These are phyloP conservation scores for Myxozyma udenii DNA, from an alignment of 805 yeast species.

Conservation along the genomic window DNA sequence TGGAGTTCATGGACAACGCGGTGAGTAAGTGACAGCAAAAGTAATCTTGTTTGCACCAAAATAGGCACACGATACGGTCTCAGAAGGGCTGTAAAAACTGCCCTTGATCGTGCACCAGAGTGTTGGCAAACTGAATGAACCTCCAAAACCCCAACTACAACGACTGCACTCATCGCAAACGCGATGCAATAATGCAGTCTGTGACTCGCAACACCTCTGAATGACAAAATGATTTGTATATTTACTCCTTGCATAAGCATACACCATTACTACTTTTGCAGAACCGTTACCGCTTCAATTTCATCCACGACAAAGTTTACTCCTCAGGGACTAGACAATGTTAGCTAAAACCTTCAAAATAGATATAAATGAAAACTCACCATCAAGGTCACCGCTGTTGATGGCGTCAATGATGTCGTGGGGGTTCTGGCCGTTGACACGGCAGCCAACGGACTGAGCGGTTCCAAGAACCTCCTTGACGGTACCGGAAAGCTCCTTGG, in stretches of 20 bases:
- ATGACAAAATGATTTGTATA: background rate
- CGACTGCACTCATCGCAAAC: too few relatives aligned
- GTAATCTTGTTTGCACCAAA: constrained; percentile 83
- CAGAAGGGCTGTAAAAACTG: background rate
- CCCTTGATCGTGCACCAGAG: constrained; percentile 71
- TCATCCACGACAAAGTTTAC: constrained; percentile 22
- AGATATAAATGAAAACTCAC: constrained; percentile 20
- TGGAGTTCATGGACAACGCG: constrained; percentile 43
- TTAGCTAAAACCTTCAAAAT: background rate
- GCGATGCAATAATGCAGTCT: too few relatives aligned
- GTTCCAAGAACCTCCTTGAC: constrained; percentile 99
- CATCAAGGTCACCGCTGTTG: constrained; percentile 96
- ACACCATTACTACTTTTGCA: background rate
- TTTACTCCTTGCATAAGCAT: constrained; percentile 1
- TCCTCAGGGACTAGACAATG: constrained; percentile 15
- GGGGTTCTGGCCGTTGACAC: constrained; percentile 99
- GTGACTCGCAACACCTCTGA: too few relatives aligned
- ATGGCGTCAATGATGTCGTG: constrained; percentile 98
- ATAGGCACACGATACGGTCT: constrained; percentile 68
- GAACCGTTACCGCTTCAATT: background rate
- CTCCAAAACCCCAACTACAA: too few relatives aligned
- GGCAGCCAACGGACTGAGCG: constrained; percentile 99
- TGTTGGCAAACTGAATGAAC: constrained; percentile 71
- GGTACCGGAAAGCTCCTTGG: constrained; percentile 95
- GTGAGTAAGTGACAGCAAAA: constrained; percentile 64